A percentile compares a stretch with the other conserved stretches of the same genome.
Evolutionary conservation across 495 filamentous ascomycete species (phyloP).

Genomic region (Neohortaea acidophila): DNA sequence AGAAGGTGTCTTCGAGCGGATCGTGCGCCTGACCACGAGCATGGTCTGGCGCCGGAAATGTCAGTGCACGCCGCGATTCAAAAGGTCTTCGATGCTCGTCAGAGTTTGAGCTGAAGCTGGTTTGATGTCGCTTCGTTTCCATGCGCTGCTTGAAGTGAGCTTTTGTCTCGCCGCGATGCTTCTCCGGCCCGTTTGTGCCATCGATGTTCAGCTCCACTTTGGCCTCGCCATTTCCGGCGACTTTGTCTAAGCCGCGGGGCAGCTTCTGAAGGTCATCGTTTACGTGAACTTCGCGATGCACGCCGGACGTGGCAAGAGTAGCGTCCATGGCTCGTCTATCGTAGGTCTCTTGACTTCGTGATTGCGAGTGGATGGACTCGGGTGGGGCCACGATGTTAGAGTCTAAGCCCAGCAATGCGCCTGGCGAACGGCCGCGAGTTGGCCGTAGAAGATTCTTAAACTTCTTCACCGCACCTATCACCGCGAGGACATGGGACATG

Average conservation of each 20-base stretch:
- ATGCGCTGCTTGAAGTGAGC: conserved; percentile 5
- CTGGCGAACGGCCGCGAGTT: conserved; percentile 33
- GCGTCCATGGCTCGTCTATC: conserved; percentile 35
- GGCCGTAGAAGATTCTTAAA: conserved; percentile 52
- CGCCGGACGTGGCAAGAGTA: conserved; percentile 35
- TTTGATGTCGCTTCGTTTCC: conserved; percentile 1
- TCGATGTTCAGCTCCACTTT: neutral
- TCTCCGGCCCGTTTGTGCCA: conserved; percentile 1
- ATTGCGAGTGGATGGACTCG: conserved; percentile 35
- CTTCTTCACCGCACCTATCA: conserved; percentile 82
- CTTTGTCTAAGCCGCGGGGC: conserved; percentile 18
- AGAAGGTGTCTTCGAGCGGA: conserved; percentile 44
- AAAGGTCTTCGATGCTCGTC: neutral
- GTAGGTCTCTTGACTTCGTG: conserved; percentile 36
- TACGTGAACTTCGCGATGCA: conserved; percentile 28
- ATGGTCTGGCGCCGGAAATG: conserved; percentile 10
- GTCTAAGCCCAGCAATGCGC: conserved; percentile 42
- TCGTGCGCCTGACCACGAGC: conserved; percentile 55
- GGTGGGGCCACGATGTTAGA: conserved; percentile 43
- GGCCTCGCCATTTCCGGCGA: conserved; percentile 1
- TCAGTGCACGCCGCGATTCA: neutral
- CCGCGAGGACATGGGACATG: conserved; percentile 65
- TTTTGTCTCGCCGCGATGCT: conserved; percentile 7
- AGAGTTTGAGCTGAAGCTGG: neutral
- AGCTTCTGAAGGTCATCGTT: conserved; percentile 19